Percentiles rank a stretch among this genome's conserved stretches.
These are phyloP conservation scores for Tetradesmus obliquus DNA, from an alignment of 139 green algal genomes.

Conservation along the genomic window DNA sequence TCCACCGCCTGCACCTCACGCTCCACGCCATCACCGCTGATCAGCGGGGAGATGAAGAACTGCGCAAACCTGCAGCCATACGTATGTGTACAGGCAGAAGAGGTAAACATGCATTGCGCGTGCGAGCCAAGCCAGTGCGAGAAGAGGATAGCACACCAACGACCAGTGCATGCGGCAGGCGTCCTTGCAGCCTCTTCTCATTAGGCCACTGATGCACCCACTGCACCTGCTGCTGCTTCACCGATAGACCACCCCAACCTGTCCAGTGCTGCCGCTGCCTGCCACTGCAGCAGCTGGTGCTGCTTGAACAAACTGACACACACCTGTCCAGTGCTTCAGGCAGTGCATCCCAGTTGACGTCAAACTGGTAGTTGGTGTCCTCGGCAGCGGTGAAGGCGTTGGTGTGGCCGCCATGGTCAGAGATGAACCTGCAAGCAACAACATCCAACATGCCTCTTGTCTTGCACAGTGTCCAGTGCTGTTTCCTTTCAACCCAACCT, in stretches of 20 bases:
- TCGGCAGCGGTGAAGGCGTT: slow-evolving; percentile 90
- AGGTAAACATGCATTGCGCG: background rate
- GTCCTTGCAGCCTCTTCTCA: no score
- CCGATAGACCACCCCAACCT: no score
- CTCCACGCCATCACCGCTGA: slow-evolving; percentile 81
- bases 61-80: slow-evolving; percentile 61
- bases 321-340: slow-evolving; percentile 38
- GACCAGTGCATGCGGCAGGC: no score
- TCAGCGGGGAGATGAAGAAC: slow-evolving; percentile 93
- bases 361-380: slow-evolving; percentile 96
- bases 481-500: no score
- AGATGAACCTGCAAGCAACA: slow-evolving; percentile 50
- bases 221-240: background rate
- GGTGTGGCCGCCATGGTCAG: slow-evolving; percentile 76
- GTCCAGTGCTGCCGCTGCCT: background rate
- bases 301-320: background rate
- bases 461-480: no score
- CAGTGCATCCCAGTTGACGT: slow-evolving; percentile 84
- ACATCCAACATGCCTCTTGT: background rate
- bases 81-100: background rate
- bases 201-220: background rate
- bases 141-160: background rate
- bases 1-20: slow-evolving; percentile 67
- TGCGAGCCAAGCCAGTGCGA: background rate
- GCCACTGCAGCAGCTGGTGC: background rate